Evolutionary conservation across 169 alveolate genomes (phyloP).

Genomic region (Plasmodium coatneyi): DNA sequence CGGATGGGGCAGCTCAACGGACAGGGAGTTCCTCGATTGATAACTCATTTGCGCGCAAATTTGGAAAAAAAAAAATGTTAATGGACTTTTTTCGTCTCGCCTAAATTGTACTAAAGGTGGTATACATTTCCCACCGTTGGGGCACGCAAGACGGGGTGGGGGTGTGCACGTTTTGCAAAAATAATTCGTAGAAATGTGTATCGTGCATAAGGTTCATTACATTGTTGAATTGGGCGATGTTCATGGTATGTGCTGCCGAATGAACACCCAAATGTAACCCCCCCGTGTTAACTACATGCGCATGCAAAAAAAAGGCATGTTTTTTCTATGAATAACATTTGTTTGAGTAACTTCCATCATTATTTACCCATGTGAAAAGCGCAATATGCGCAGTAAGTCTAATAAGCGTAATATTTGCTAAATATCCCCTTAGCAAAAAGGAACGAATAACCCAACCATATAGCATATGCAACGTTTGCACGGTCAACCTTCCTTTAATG

Average conservation of each 20-base stretch:
- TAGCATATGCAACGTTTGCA: not conserved
- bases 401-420: not conserved
- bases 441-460: not conserved
- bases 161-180: not conserved
- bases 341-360: not conserved
- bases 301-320: not conserved
- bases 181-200: not conserved
- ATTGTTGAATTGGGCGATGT: not conserved
- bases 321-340: not conserved
- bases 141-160: not conserved
- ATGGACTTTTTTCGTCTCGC: not conserved
- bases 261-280: not conserved
- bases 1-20: not conserved
- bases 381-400: not conserved
- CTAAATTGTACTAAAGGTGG: not conserved
- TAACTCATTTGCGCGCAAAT: not conserved
- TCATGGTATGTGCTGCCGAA: not conserved
- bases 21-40: not conserved
- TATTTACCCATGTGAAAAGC: not conserved
- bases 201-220: not conserved
- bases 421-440: not conserved
- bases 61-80: not conserved
- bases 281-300: not conserved
- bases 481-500: not conserved
- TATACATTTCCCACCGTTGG: not conserved